Evolutionary conservation across 495 filamentous ascomycete genomes (phyloP).

Genomic region (Lepraria neglecta): DNA sequence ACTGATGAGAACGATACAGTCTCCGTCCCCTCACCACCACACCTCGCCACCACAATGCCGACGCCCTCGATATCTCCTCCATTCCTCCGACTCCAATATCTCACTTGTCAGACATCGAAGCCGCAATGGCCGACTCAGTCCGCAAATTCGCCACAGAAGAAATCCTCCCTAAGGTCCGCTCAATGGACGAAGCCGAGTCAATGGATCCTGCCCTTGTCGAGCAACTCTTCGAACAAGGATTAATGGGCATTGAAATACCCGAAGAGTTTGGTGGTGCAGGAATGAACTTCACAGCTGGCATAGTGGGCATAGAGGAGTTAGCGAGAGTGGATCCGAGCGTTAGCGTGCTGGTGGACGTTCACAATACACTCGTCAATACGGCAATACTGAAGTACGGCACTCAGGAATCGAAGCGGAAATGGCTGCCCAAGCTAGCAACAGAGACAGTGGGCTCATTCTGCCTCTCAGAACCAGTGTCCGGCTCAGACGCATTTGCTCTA

Average conservation of each 20-base stretch:
- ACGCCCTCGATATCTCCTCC: conserved; percentile 56
- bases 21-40: conserved; percentile 65
- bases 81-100: conserved; percentile 88
- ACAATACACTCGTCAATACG: conserved; percentile 97
- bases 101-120: conserved; percentile 85
- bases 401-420: conserved; percentile 67
- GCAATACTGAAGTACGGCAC: conserved; percentile 81
- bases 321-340: conserved; percentile 92
- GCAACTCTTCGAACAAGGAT: conserved; percentile 90
- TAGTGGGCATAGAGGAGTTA: conserved; percentile 94
- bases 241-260: conserved; percentile 97
- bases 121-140: conserved; percentile 81
- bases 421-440: conserved; percentile 80
- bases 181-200: conserved; percentile 93
- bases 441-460: conserved; percentile 93
- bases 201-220: conserved; percentile 90
- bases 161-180: conserved; percentile 85
- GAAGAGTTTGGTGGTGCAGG: conserved; percentile 94
- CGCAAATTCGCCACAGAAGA: conserved; percentile 84
- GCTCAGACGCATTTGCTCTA: conserved; percentile 93
- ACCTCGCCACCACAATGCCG: conserved; percentile 45
- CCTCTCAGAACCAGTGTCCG: conserved; percentile 87
- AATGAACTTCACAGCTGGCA: conserved; percentile 97
- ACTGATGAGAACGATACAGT: conserved; percentile 29
- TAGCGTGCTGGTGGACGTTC: conserved; percentile 86